A percentile compares a stretch with the other conserved stretches of the same genome.
phyloP scores from a whole-genome alignment of 139 green algal genomes.

The Yamagishiella unicocca region DNA sequence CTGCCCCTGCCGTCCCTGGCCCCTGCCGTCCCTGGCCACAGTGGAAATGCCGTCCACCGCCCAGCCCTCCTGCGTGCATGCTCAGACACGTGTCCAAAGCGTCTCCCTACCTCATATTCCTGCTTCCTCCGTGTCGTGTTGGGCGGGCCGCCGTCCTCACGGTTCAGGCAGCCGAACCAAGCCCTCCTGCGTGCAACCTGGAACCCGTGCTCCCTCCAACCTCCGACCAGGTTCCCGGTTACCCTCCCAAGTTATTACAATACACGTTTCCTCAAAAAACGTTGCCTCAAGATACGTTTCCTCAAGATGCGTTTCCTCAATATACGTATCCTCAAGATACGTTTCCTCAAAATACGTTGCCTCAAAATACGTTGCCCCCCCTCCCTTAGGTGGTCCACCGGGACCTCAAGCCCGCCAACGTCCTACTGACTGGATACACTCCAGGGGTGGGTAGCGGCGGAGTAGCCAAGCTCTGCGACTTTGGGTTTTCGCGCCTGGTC shows the following conservation, averaged over 20 bases:
- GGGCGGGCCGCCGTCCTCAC: no score
- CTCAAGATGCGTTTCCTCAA: neutral
- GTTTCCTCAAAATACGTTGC: no score
- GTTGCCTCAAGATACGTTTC: neutral
- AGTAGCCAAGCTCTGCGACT: conserved; percentile 40
- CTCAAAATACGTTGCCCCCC: no score
- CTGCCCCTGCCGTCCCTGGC: no score
- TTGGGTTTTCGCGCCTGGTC: conserved; percentile 2
- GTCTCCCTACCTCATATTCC: no score
- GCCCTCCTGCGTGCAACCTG: no score
- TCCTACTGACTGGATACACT: conserved; percentile 19
- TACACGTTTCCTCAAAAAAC: neutral
- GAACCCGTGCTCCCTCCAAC: neutral
- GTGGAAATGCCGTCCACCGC: no score
- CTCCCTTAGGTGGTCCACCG: neutral
- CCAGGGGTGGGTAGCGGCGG: neutral
- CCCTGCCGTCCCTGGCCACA: no score
- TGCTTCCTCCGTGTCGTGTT: no score
- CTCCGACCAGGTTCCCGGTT: neutral
- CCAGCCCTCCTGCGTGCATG: no score
- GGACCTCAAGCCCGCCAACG: conserved; percentile 43
- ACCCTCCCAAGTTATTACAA: neutral
- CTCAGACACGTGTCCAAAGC: no score
- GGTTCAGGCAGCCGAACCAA: no score
- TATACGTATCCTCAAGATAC: neutral